Evolutionary conservation across 495 filamentous ascomycete genomes (phyloP).

Genomic region (Aspergillus leporis): DNA sequence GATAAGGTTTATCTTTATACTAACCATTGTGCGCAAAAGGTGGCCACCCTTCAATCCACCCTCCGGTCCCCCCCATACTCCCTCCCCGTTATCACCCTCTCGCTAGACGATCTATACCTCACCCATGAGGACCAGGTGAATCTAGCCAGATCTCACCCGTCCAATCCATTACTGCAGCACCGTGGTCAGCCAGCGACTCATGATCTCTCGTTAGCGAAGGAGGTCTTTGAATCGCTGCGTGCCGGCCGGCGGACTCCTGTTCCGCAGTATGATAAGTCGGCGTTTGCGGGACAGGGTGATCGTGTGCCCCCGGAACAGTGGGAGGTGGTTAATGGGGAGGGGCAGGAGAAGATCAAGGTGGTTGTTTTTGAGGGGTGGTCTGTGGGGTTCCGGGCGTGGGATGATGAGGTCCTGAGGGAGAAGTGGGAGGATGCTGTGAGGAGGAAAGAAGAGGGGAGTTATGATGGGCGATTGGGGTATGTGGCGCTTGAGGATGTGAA

Average conservation of each 20-base stretch:
- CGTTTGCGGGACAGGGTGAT: slow-evolving; percentile 76
- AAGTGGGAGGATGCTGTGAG: slow-evolving; percentile 58
- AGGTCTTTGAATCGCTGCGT: slow-evolving; percentile 63
- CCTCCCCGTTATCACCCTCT: slow-evolving; percentile 73
- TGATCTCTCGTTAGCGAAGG: slow-evolving; percentile 65
- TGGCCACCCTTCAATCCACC: slow-evolving; percentile 64
- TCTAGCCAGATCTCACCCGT: slow-evolving; percentile 60
- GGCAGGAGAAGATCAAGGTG: slow-evolving; percentile 49
- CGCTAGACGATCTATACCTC: slow-evolving; percentile 92
- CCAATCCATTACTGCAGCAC: slow-evolving; percentile 76
- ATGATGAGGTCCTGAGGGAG: slow-evolving; percentile 50
- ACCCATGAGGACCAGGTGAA: slow-evolving; percentile 67
- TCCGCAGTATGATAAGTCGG: slow-evolving; percentile 83
- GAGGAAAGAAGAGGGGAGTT: slow-evolving; percentile 41
- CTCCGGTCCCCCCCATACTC: slow-evolving; percentile 65
- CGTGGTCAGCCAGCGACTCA: slow-evolving; percentile 87
- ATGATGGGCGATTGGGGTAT: slow-evolving; percentile 51
- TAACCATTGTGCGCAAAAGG: slow-evolving; percentile 31
- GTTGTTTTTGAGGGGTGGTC: slow-evolving; percentile 93
- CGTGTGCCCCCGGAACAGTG: slow-evolving; percentile 61
- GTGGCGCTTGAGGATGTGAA: slow-evolving; percentile 67
- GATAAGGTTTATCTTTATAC: neutral
- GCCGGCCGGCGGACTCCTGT: slow-evolving; percentile 56
- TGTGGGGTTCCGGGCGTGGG: slow-evolving; percentile 76
- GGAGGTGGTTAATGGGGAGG: slow-evolving; percentile 60